Base-by-base conservation (phyloP, 805 yeast species). In the Candida railenensis region DNA sequence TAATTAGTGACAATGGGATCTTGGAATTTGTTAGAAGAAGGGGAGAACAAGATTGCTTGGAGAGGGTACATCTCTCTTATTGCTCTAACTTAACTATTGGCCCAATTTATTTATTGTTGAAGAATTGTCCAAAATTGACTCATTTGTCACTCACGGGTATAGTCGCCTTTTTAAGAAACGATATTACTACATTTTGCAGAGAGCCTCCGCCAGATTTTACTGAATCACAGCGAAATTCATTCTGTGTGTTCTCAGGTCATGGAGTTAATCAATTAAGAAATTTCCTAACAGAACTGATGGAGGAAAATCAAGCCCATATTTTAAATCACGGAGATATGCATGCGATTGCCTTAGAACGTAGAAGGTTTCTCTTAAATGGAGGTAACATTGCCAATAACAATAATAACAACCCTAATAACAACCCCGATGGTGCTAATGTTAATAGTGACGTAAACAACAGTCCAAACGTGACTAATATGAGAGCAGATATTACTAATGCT, bases 81-180 rank as follows among this genome's bases (percentile, higher is more conserved):
- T 92, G 99, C 65, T 81, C 90, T 30, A 81, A 85, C 55, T 73
- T 92, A 51, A 81, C 92, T 3, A 71, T 89, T 11, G 83, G 78
- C 33, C 96, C 98, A 9, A 86, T 92, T 33, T 82, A 78, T 61
- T 77, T 79, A 51, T 71, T 92, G 45, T 72, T 94, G 48, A 83
- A 81, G 64, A 79, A 84, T 41, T 92, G 97, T 59, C 96, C 95
- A 3, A 81, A 83, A 52, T 72, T 92, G 47, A 90, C 97, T 1
- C 99, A 92, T 65, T 74, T 92, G 49, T 88, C 96, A 9, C 74
- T 92, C 49, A 94, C 98, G 0, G 99, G 98, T 0, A 90, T 92
- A 21, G 74, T 85, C 1, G 87, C 96, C n/a, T 92, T 94, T 67
- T 75, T 92, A 61, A 77, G 96, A 49, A 77, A 85, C 8, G 97